Evolutionary conservation across 495 filamentous ascomycete species (phyloP), one percentile per base, ranked within the genome.

Genomic region (Articulospora tetracladia): DNA sequence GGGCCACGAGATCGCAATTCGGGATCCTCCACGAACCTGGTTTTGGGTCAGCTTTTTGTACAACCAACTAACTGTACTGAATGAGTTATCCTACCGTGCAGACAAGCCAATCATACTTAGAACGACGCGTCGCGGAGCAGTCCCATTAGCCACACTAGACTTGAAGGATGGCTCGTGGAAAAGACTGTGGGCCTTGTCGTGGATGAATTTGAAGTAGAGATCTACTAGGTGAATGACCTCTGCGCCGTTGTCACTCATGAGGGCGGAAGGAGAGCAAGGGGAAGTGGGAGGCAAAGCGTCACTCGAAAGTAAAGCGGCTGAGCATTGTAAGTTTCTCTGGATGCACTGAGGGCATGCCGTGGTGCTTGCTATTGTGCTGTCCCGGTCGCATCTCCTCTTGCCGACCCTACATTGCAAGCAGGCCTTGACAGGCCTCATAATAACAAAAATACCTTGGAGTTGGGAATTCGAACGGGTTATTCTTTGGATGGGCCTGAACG

Each of bases 291-390:
- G 28, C 23, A 36, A 27, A 23, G 27, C 17, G 27, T 26, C 22
- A 19, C 17, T 28, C 12, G 36, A 27, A 46, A 23, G 28, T 10
- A 10, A 10, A 1, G n/a, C 15, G 54, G 17, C 44, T 46, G 54
- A 57, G 20, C 54, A 57, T 46, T 25, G 41, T 30, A 57, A 27
- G 17, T 44, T 30, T 17, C 41, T n/a, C 27, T 48, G 22, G 11
- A 46, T 48, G 39, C 54, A 57, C 28, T 57, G 54, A 4, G 39
- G 93, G 93, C 63, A 98, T 86, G 63, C 96, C 93, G 36, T 92
- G 93, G 68, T 97, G 93, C 93, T 93, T 97, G 73, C 93, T 77
- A 70, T 97, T 97, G 73, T 96, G 93, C 17, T 96, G 76, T 57
- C 85, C 80, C 6, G 80, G 66, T 69, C 94, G 92, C 68, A 91